phyloP scores from a whole-genome alignment of 164 flowering plant species.

The Litsea cubeba region DNA sequence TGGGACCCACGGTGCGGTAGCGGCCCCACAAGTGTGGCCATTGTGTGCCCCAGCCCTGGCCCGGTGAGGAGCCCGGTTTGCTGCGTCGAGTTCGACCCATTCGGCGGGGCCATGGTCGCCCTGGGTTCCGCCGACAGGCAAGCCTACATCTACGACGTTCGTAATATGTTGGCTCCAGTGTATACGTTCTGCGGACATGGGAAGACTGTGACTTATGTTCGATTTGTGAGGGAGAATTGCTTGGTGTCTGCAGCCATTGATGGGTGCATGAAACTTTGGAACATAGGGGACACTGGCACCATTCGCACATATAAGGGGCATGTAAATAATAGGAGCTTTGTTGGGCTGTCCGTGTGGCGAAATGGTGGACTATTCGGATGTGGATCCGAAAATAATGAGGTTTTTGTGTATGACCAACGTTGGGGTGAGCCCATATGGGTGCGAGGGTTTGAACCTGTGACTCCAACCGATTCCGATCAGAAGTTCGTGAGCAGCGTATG shows the following conservation, averaged over 20 bases:
- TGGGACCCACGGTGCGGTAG: constrained; percentile 61
- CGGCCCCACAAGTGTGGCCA: constrained; percentile 28
- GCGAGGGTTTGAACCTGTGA: constrained; percentile 29
- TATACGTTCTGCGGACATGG: constrained; percentile 40
- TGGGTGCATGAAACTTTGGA: constrained; percentile 62
- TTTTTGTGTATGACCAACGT: constrained; percentile 58
- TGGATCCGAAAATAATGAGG: constrained; percentile 62
- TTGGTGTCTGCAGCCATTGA: constrained; percentile 49
- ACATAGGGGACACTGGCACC: constrained; percentile 8
- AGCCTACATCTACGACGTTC: constrained; percentile 48
- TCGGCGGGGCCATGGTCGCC: constrained; percentile 32
- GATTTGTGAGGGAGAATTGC: constrained; percentile 27
- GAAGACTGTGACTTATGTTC: constrained; percentile 53
- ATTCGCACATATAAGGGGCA: constrained; percentile 60
- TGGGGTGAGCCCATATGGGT: constrained; percentile 75
- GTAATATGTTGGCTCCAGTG: constrained; percentile 41
- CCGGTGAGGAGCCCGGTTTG: constrained; percentile 45
- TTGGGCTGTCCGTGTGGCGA: constrained; percentile 66
- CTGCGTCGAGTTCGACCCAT: constrained; percentile 60
- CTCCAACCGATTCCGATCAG: constrained; percentile 2
- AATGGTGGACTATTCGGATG: constrained; percentile 53
- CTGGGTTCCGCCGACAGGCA: constrained; percentile 57
- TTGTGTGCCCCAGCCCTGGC: constrained; percentile 34
- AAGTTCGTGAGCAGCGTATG: constrained; percentile 61
- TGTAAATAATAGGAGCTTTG: constrained; percentile 47